Evolutionary conservation across 2,329 filamentous ascomycete species (phyloP).

Genomic region (Exophiala dermatitidis): DNA sequence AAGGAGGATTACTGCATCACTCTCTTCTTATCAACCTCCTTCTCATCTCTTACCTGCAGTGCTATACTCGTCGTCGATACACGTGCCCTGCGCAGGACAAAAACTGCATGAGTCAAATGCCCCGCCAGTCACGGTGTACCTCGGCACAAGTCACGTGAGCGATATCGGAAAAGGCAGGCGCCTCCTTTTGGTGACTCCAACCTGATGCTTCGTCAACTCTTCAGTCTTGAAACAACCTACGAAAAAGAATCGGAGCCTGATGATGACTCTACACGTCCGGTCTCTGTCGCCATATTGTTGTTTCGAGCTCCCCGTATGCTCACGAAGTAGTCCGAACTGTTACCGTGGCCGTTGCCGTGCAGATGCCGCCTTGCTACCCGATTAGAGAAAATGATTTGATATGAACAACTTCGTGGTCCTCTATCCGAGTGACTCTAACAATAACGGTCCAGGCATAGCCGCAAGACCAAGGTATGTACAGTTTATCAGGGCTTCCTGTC

Average conservation of each 20-base stretch:
- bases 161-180: background rate
- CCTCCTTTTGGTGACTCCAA: background rate
- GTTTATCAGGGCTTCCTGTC: background rate
- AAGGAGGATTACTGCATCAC: no score
- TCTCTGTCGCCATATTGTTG: background rate
- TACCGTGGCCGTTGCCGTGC: no score
- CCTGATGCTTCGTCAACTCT: no score
- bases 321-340: no score
- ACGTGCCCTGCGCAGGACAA: no score
- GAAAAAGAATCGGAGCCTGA: conserved; percentile 4
- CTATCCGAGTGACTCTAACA: background rate
- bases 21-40: background rate
- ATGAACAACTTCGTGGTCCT: background rate
- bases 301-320: no score
- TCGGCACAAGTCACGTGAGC: conserved; percentile 1
- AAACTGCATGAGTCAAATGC: no score
- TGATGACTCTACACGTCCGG: background rate
- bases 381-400: background rate
- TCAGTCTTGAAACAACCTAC: background rate
- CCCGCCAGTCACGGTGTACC: background rate
- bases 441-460: background rate
- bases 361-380: background rate
- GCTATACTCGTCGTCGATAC: no score
- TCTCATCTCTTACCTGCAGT: background rate
- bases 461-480: background rate